A percentile compares a stretch with the other conserved stretches of the same genome.
phyloP scores from a whole-genome alignment of 345 rosid species.

The Lenwebbia sp. region DNA sequence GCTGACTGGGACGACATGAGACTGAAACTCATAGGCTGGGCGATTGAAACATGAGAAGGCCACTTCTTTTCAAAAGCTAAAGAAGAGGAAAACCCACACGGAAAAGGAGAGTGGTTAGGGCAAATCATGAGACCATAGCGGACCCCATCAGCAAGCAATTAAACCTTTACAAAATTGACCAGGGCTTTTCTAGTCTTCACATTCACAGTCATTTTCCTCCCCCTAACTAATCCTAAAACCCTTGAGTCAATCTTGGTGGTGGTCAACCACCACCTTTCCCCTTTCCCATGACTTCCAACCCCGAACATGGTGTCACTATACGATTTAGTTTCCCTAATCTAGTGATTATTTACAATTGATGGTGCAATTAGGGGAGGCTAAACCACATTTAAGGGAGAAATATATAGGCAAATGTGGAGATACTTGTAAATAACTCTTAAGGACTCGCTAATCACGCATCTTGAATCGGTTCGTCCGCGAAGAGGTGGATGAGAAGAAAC shows the following conservation, averaged over 20 bases:
- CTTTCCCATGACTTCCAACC: neutral
- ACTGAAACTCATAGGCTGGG: neutral
- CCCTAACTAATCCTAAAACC: neutral
- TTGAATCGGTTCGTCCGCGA: too few species aligned
- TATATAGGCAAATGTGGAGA: neutral
- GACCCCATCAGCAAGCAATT: neutral
- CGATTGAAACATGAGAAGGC: neutral
- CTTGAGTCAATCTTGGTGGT: neutral
- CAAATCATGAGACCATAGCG: neutral
- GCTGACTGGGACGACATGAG: neutral
- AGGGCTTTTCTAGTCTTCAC: too few species aligned
- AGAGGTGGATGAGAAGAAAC: too few species aligned
- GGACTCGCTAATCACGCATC: too few species aligned
- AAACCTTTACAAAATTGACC: neutral
- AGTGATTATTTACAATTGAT: neutral
- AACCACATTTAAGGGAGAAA: neutral
- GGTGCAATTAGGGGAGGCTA: neutral
- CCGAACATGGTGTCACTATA: neutral
- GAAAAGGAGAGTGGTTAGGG: neutral
- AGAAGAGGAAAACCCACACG: neutral
- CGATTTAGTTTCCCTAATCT: neutral
- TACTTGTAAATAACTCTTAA: neutral
- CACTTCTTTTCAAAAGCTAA: neutral
- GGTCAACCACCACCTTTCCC: neutral
- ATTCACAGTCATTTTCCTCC: too few species aligned